Evolutionary conservation across 2,329 filamentous ascomycete genomes (phyloP), one percentile per base, ranked within the genome.

Genomic region (Elsinoe ampelina): DNA sequence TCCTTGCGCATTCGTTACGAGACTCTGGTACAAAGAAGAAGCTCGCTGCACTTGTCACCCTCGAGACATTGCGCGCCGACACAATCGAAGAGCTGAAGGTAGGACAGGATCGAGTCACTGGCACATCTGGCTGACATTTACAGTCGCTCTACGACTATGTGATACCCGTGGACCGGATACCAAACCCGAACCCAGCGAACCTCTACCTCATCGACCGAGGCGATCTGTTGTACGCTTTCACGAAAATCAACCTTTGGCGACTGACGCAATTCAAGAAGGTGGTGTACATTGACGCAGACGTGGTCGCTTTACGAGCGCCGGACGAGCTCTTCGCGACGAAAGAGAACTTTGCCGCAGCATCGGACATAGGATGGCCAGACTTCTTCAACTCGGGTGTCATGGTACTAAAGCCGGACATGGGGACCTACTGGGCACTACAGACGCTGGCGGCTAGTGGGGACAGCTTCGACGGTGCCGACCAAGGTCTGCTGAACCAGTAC

Each of bases 351-450:
- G 82, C 83, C 22, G 83, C 93, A 1, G 90, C 88, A 10, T 91
- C 93, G 32, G 93, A 98, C 71, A 90, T 97, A 65, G 93, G 93
- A 63, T 98, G 93, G 93, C 93, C 93, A 34, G 93, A 98, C 73
- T 81, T 91, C 60, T 97, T 97, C 82, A 98, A 98, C 73, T 90
- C 87, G n/a, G 93, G 93, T 66, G 83, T 98, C 64, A 95, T 98
- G 89, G 89, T 90, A 35, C 73, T 98, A 59, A 85, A 80, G 13
- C 93, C 93, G 34, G 86, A 92, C 71, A 77, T 91, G 80, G 86
- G 85, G 58, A 91, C 95, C 63, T 97, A 91, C 72, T 85, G 89
- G 72, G 87, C 89, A 41, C 78, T 98, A 67, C 77, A 84, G 61
- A 88, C 87, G 61, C 83, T 96, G 78, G 90, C 93, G 22, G 81